A percentile compares a stretch with the other conserved stretches of the same genome.
phyloP scores from a whole-genome alignment of 2,329 filamentous ascomycete genomes.

The Fusarium succisae region DNA sequence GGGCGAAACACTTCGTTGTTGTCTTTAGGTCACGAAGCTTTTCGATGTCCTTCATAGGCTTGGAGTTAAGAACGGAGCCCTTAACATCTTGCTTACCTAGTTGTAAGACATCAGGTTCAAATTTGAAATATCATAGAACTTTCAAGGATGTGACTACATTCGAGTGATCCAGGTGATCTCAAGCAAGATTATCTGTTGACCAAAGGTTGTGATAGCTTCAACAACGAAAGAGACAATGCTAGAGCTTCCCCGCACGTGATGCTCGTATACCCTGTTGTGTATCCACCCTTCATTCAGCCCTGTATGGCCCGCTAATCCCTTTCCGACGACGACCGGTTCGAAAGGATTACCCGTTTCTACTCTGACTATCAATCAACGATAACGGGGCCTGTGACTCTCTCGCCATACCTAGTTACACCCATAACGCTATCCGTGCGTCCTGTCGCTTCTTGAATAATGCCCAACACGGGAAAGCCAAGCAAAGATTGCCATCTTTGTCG shows the following conservation, averaged over 20 bases:
- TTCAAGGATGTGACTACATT: not conserved
- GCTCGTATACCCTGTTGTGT: not conserved
- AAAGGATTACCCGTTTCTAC: constrained; percentile 43
- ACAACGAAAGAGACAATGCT: not conserved
- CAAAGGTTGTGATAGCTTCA: not conserved
- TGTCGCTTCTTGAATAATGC: constrained; percentile 43
- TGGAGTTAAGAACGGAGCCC: no score
- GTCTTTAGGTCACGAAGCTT: no score
- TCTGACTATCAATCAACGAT: constrained; percentile 14
- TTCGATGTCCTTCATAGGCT: no score
- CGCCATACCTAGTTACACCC: not conserved
- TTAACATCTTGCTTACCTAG: no score
- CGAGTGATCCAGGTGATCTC: not conserved
- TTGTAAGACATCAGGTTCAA: not conserved
- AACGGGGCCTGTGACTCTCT: constrained; percentile 5
- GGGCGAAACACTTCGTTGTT: no score
- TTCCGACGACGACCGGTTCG: constrained; percentile 32
- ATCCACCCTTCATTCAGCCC: constrained; percentile 30
- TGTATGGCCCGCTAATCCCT: constrained; percentile 31
- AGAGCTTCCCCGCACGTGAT: constrained; percentile 25
- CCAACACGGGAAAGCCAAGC: constrained; percentile 54
- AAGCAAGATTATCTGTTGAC: not conserved
- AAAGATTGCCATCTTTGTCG: constrained; percentile 54
- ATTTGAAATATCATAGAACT: not conserved
- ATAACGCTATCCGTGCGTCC: not conserved